A percentile compares a stretch with the other conserved stretches of the same genome.
These are phyloP conservation scores for Teratosphaeria nubilosa DNA, from an alignment of 2,329 filamentous ascomycete genomes.

Conservation along the genomic window DNA sequence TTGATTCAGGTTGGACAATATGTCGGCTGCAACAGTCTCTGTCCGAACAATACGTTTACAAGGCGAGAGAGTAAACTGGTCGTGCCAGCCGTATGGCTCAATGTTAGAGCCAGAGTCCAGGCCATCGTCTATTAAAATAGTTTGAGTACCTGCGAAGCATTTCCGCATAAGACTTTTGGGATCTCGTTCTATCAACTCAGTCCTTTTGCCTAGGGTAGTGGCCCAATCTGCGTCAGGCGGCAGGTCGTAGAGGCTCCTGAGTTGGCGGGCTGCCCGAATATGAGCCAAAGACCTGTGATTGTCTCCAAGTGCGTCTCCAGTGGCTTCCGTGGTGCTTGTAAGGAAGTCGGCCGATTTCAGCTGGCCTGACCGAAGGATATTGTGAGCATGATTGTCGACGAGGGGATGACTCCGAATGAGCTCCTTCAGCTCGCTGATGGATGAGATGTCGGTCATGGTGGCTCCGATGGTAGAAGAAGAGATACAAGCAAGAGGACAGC, in stretches of 20 bases:
- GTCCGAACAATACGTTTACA: constrained; percentile 70
- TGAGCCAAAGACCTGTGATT: constrained; percentile 56
- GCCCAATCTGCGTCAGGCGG: constrained; percentile 48
- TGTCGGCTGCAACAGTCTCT: constrained; percentile 57
- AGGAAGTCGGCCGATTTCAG: constrained; percentile 45
- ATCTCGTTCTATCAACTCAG: constrained; percentile 36
- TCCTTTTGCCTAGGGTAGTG: constrained; percentile 41
- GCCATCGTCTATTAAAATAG: constrained; percentile 69
- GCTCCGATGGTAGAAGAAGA: background rate
- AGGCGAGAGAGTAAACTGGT: constrained; percentile 51
- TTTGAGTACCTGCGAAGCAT: constrained; percentile 64
- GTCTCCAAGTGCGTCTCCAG: constrained; percentile 55
- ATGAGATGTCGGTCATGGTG: background rate
- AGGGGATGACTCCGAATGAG: constrained; percentile 39
- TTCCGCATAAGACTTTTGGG: constrained; percentile 47
- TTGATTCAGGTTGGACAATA: constrained; percentile 42
- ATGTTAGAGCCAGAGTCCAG: constrained; percentile 47
- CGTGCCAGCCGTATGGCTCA: constrained; percentile 54
- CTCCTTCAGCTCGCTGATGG: constrained; percentile 16
- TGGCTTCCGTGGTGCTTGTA: constrained; percentile 62
- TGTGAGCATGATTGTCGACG: constrained; percentile 65
- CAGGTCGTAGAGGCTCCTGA: constrained; percentile 55
- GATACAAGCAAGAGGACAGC: background rate
- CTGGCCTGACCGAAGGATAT: constrained; percentile 47
- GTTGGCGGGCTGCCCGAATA: constrained; percentile 57